Conservation (phyloP, 164 flowering plant genomes). For the Magnolia kwangsiensis region DNA sequence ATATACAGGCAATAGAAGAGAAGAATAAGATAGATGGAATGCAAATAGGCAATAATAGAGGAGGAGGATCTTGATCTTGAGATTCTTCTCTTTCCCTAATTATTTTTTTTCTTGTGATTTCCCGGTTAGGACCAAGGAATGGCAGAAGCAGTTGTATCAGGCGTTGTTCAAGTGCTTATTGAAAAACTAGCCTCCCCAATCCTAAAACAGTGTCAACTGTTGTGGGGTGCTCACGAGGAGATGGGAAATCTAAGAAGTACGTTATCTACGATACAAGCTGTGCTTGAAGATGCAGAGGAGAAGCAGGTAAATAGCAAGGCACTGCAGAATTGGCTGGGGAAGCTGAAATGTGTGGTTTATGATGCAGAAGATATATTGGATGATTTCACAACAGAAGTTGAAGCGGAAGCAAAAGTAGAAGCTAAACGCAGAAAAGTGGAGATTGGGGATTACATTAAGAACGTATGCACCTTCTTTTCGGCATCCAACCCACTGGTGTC, state of each 20-base stretch:
- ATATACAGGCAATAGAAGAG: too few relatives aligned
- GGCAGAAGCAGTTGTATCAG: neutral
- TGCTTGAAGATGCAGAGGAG: slow-evolving; percentile 9
- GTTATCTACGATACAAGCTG: neutral
- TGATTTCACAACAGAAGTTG: neutral
- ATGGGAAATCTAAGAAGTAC: neutral
- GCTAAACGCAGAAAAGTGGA: neutral
- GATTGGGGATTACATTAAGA: neutral
- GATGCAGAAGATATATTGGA: slow-evolving; percentile 9
- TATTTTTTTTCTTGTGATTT: too few relatives aligned
- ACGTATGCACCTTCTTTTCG: neutral
- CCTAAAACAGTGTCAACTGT: neutral
- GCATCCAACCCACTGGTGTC: slow-evolving; percentile 1
- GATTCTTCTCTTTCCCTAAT: too few relatives aligned
- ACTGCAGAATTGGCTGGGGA: slow-evolving; percentile 3
- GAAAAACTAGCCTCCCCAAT: neutral
- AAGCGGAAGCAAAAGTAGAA: too few relatives aligned
- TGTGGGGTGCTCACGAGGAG: slow-evolving; percentile 2
- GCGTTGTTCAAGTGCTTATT: neutral
- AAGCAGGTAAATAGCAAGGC: neutral
- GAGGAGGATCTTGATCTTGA: too few relatives aligned
- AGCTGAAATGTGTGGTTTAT: slow-evolving; percentile 11
- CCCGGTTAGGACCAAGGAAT: neutral
- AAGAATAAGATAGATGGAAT: too few relatives aligned
- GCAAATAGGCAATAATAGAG: too few relatives aligned